Base-by-base conservation (phyloP, 176 grass and related monocot species). In the Areca catechu region DNA sequence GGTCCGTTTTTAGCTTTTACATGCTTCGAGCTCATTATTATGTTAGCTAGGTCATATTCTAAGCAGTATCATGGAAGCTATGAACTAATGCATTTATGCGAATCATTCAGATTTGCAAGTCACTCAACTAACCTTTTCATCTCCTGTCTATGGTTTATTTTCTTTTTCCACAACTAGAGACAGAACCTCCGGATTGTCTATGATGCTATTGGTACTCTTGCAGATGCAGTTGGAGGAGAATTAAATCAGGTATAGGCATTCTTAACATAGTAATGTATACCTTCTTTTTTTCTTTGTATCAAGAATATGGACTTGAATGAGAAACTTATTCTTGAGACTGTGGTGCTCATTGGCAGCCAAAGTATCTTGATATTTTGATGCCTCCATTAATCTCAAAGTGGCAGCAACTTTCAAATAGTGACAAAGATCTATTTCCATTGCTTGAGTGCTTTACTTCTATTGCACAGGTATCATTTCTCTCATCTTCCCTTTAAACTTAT, bases 381-480 rank as follows among this genome's bases (percentile, higher is more conserved):
- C 93, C 88, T 4, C 93, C 93, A 68, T 77, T 98, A 58, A 92
- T 98, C 29, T 34, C 73, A 16, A 98, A 98, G 70, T 98, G 93
- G 93, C 84, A 92, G 63, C 88, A 98, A 75, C 84, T 98, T 68
- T 70, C 84, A 60, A 89, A 98, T 57, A 76, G 81, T 65, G 88
- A 98, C 60, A 98, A 98, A 69, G 84, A 98, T 85, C 73, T 98
- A 60, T 98, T 98, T 61, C 81, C 93, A 20, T 77, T 98, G 23
- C 88, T 98, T 16, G 93, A 98, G 62, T 98, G 93, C 67, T 98
- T 92, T 83, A 98, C 93, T 63, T 98, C 93, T 58, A 86, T 98
- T 3, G 81, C 88, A 29, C 93, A 98, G 93, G 93, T 92, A 91
- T 14, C 55, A 56, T 14, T 4, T 50, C 61, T 23, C 10, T n/a